Conservation (phyloP, 192 early-diverging fungal species). For the Umbelopsis isabellina region DNA sequence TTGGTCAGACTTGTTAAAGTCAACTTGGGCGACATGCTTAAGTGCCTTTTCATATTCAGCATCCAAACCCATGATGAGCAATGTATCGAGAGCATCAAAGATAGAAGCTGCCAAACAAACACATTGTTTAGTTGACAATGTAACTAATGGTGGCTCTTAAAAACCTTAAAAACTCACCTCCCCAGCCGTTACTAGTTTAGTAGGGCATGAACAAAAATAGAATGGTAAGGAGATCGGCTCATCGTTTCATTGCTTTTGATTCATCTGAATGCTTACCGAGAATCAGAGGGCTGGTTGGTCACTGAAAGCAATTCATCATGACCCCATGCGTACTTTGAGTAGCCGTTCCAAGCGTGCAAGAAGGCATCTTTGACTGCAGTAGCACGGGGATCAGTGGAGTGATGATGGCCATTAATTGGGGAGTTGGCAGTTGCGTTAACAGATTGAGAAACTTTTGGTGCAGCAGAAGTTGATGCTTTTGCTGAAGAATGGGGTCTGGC, state of each 20-base stretch:
- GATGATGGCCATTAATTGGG: neutral
- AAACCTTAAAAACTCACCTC: conserved; percentile 28
- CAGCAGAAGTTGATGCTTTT: too few species aligned
- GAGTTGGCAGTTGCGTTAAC: neutral
- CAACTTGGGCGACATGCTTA: conserved; percentile 35
- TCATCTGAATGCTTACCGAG: conserved; percentile 26
- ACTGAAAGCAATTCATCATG: conserved; percentile 66
- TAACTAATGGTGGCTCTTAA: neutral
- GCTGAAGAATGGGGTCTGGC: neutral
- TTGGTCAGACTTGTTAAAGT: conserved; percentile 48
- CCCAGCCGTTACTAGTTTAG: conserved; percentile 53
- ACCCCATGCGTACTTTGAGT: conserved; percentile 75
- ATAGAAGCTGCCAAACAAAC: conserved; percentile 56
- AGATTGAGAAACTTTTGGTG: neutral
- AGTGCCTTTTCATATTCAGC: conserved; percentile 27
- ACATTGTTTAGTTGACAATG: neutral
- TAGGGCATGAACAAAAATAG: neutral
- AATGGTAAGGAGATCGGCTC: neutral
- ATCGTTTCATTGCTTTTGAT: neutral
- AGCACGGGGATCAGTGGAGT: conserved; percentile 27
- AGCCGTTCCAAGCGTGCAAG: conserved; percentile 72
- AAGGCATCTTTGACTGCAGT: conserved; percentile 62
- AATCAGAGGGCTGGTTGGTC: conserved; percentile 32
- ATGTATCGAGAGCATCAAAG: conserved; percentile 85
- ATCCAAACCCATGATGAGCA: conserved; percentile 79